Conservation (phyloP, 257 asterid species). For the Penstemon eatonii region DNA sequence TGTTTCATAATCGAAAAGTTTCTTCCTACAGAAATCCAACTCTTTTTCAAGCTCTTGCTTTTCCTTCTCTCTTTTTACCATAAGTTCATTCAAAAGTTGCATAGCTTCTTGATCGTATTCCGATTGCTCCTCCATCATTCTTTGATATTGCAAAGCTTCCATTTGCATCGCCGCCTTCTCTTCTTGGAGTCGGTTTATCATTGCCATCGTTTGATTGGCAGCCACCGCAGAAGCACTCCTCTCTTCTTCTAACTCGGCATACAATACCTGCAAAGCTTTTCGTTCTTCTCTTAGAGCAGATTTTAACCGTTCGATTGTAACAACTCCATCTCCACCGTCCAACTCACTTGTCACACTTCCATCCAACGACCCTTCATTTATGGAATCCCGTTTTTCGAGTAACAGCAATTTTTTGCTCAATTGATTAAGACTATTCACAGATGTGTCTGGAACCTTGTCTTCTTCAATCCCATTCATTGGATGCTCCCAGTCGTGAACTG, state of each 20-base stretch:
- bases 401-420: conserved; percentile 59
- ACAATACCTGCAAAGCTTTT: conserved; percentile 69
- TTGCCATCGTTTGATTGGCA: conserved; percentile 95
- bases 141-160: conserved; percentile 97
- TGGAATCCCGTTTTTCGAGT: conserved; percentile 69
- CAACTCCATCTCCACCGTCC: conserved; percentile 67
- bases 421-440: conserved; percentile 54
- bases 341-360: conserved; percentile 85
- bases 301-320: conserved; percentile 59
- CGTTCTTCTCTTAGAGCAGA: conserved; percentile 66
- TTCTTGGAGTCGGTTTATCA: conserved; percentile 95
- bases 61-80: conserved; percentile 93
- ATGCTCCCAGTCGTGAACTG: conserved; percentile 40
- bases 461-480: conserved; percentile 54
- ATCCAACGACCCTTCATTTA: conserved; percentile 74
- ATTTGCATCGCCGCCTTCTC: conserved; percentile 97
- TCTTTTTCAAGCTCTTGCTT: conserved; percentile 80
- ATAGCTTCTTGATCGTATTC: conserved; percentile 98
- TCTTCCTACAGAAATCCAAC: conserved; percentile 59
- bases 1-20: conserved; percentile 59
- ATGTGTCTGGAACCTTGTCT: conserved; percentile 77
- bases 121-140: conserved; percentile 99
- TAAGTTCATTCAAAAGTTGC: conserved; percentile 85
- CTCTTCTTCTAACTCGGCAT: conserved; percentile 87
- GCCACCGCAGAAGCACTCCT: conserved; percentile 96